phyloP scores from a whole-genome alignment of 345 rosid genomes.

The Angophora floribunda region DNA sequence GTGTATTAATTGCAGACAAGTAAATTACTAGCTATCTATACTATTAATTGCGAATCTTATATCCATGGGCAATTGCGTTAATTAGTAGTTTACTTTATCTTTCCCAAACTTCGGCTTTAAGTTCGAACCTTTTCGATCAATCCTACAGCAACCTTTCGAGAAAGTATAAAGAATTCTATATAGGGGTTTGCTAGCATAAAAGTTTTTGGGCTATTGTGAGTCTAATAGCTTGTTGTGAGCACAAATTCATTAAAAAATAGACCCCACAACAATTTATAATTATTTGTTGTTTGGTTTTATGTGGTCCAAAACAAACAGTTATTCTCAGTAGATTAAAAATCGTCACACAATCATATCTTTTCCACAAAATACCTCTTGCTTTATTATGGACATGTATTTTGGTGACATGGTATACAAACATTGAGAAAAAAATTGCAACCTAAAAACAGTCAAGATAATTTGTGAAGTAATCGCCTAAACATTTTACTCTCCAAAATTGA shows the following conservation, averaged over 20 bases:
- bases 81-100: not conserved
- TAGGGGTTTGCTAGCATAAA: too few species aligned
- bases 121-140: not conserved
- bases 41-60: not conserved
- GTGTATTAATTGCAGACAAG: not conserved
- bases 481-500: not conserved
- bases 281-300: too few species aligned
- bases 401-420: not conserved
- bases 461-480: not conserved
- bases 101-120: not conserved
- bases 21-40: too few species aligned
- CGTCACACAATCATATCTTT: too few species aligned
- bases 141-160: not conserved
- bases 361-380: not conserved
- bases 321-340: too few species aligned
- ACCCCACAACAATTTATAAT: too few species aligned
- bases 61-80: not conserved
- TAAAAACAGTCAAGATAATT: not conserved
- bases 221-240: too few species aligned
- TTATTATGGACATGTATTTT: not conserved
- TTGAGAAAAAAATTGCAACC: not conserved
- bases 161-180: too few species aligned
- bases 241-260: too few species aligned
- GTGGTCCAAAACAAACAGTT: too few species aligned
- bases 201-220: too few species aligned